Percentiles rank a stretch among this genome's conserved stretches.
Conservation (phyloP, 1,284 basidiomycete genomes). For the Cystobasidium slooffiae region DNA sequence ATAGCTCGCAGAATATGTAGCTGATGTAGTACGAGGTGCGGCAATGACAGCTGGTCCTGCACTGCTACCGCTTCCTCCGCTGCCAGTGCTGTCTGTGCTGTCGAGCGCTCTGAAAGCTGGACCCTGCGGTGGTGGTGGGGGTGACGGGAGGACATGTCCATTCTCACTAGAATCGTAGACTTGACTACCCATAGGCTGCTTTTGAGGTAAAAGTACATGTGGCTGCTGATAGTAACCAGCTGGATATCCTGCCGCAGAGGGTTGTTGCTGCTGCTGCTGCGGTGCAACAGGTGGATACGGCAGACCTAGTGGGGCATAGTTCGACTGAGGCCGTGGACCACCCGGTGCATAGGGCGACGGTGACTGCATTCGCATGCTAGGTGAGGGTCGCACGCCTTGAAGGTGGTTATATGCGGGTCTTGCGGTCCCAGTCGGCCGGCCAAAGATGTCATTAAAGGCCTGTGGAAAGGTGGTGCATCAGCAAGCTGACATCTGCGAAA, state of each 20-base stretch:
- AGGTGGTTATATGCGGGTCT: constrained; percentile 31
- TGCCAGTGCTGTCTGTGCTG: constrained; percentile 11
- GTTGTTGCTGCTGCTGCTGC: not conserved
- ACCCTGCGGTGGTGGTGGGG: constrained; percentile 34
- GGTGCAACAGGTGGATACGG: constrained; percentile 13
- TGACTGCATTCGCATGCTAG: constrained; percentile 4
- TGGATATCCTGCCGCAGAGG: not conserved
- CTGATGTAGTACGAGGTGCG: constrained; percentile 28
- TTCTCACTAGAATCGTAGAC: not conserved
- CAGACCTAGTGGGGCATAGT: constrained; percentile 23
- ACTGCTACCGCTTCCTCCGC: constrained; percentile 10
- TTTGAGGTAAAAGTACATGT: not conserved
- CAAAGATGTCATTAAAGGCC: constrained; percentile 40
- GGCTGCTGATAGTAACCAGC: constrained; percentile 44
- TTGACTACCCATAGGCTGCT: constrained; percentile 2
- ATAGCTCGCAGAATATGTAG: constrained; percentile 14
- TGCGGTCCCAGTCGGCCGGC: constrained; percentile 21
- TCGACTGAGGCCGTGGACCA: constrained; percentile 18
- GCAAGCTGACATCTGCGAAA: not conserved
- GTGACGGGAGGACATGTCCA: constrained; percentile 14
- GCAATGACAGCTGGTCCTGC: not conserved
- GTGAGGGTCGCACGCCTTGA: constrained; percentile 19
- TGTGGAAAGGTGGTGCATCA: not conserved
- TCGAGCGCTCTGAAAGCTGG: constrained; percentile 31
- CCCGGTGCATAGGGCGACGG: constrained; percentile 2